Percentiles rank a stretch among this genome's conserved stretches.
Conservation (phyloP, 2,329 filamentous ascomycete species). For the Botrytis byssoidea region DNA sequence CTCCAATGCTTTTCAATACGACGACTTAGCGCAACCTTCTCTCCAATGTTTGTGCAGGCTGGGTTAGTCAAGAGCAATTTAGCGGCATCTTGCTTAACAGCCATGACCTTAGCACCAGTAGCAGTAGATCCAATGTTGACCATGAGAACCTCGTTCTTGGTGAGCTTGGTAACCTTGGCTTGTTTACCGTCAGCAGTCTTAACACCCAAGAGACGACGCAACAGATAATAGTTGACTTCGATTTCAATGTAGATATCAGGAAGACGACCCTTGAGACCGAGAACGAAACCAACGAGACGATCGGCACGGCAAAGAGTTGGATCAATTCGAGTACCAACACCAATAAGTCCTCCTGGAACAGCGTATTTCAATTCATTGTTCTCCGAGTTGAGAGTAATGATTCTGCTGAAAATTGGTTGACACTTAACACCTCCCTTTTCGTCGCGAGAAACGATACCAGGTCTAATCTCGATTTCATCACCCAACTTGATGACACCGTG, state of each 20-base stretch:
- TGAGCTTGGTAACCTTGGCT: slow-evolving; percentile 96
- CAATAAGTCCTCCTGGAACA: slow-evolving; percentile 94
- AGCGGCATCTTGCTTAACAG: slow-evolving; percentile 95
- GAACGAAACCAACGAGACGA: slow-evolving; percentile 96
- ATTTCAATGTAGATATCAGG: slow-evolving; percentile 98
- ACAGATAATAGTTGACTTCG: slow-evolving; percentile 98
- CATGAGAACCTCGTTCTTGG: slow-evolving; percentile 99
- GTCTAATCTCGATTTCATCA: slow-evolving; percentile 97
- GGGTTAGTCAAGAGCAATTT: slow-evolving; percentile 91
- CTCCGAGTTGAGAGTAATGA: slow-evolving; percentile 94
- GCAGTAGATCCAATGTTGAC: slow-evolving; percentile 99
- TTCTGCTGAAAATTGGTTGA: slow-evolving; percentile 93
- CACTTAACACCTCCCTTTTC: slow-evolving; percentile 92
- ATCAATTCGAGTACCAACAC: slow-evolving; percentile 96
- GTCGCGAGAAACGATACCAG: slow-evolving; percentile 96
- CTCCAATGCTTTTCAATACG: slow-evolving; percentile 99
- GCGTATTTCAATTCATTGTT: slow-evolving; percentile 98
- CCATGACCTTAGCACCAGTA: slow-evolving; percentile 94
- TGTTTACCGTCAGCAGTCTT: slow-evolving; percentile 98
- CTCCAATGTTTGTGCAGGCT: slow-evolving; percentile 93
- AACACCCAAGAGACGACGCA: slow-evolving; percentile 90
- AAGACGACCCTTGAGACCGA: slow-evolving; percentile 88
- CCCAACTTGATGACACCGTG: slow-evolving; percentile 96
- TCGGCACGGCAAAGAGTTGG: slow-evolving; percentile 97
- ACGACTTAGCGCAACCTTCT: slow-evolving; percentile 94